A percentile compares a stretch with the other conserved stretches of the same genome.
Evolutionary conservation across 257 asterid genomes (phyloP).

Genomic region (Echium plantagineum): DNA sequence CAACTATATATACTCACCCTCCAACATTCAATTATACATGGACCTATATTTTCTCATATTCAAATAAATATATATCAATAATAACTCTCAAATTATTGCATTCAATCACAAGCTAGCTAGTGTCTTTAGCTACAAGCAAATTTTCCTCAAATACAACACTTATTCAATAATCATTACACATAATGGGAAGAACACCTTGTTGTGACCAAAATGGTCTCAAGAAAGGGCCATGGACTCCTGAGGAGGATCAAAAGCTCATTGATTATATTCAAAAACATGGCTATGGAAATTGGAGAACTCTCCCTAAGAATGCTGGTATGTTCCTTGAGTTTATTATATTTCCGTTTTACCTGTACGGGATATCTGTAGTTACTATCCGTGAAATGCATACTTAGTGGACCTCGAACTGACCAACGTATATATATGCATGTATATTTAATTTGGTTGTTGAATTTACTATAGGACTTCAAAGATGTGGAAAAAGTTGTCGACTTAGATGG

Average conservation of each 20-base stretch:
- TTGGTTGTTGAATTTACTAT: too few species aligned
- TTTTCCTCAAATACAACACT: neutral
- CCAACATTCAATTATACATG: conserved; percentile 3
- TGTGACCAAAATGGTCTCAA: conserved; percentile 74
- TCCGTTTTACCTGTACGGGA: too few species aligned
- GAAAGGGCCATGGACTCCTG: conserved; percentile 88
- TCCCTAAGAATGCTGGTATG: conserved; percentile 67
- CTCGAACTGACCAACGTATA: too few species aligned
- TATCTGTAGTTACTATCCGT: too few species aligned
- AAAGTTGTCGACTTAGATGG: conserved; percentile 81
- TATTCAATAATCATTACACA: neutral
- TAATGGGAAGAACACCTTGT: conserved; percentile 74
- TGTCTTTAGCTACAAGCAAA: neutral
- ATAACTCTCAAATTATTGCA: neutral
- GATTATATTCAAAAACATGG: conserved; percentile 56
- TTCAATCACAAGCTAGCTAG: neutral
- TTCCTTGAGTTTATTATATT: neutral
- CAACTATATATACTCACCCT: neutral
- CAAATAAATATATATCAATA: neutral
- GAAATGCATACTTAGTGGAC: too few species aligned
- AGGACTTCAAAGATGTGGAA: conserved; percentile 83
- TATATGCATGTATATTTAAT: too few species aligned
- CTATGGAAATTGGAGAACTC: conserved; percentile 78
- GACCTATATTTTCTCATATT: conserved; percentile 2
- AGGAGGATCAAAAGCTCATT: conserved; percentile 66